A percentile compares a stretch with the other conserved stretches of the same genome.
These are phyloP conservation scores for Cystobasidium slooffiae DNA, from an alignment of 1,284 basidiomycete genomes.

Conservation along the genomic window DNA sequence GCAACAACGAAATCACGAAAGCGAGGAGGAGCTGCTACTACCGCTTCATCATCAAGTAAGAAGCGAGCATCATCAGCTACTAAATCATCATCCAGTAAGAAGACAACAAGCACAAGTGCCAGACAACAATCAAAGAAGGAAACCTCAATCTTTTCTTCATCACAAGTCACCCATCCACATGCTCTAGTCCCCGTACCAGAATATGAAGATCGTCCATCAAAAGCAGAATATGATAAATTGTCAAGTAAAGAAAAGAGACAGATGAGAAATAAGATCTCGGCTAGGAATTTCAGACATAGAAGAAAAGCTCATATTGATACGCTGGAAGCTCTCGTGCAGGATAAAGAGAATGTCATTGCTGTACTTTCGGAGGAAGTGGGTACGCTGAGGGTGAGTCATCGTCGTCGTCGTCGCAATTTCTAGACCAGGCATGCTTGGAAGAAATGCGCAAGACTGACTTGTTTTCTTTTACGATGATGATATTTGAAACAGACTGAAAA, in stretches of 20 bases:
- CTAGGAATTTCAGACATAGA: constrained; percentile 89
- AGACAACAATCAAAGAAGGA: constrained; percentile 10
- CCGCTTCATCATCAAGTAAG: not conserved
- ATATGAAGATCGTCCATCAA: constrained; percentile 63
- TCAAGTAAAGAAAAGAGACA: constrained; percentile 94
- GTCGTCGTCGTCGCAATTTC: too few relatives aligned
- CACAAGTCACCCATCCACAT: constrained; percentile 36
- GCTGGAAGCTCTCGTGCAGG: constrained; percentile 89
- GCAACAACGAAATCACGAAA: not conserved
- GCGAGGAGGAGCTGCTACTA: constrained; percentile 10
- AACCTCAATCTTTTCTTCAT: not conserved
- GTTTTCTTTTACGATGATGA: not conserved
- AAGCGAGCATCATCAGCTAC: not conserved
- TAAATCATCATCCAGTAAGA: constrained; percentile 6
- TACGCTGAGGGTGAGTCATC: constrained; percentile 63
- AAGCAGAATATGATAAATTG: constrained; percentile 95
- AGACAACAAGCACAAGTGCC: not conserved
- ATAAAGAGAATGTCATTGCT: constrained; percentile 86
- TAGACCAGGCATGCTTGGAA: not conserved
- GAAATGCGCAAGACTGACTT: not conserved
- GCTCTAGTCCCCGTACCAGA: constrained; percentile 50
- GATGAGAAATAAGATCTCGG: constrained; percentile 93
- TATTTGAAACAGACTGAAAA: constrained; percentile 67
- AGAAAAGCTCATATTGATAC: constrained; percentile 96
- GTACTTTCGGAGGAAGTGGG: constrained; percentile 84